These are phyloP conservation scores for Fragaria vesca DNA, from an alignment of 306 rosid genomes.

Conservation along the genomic window DNA sequence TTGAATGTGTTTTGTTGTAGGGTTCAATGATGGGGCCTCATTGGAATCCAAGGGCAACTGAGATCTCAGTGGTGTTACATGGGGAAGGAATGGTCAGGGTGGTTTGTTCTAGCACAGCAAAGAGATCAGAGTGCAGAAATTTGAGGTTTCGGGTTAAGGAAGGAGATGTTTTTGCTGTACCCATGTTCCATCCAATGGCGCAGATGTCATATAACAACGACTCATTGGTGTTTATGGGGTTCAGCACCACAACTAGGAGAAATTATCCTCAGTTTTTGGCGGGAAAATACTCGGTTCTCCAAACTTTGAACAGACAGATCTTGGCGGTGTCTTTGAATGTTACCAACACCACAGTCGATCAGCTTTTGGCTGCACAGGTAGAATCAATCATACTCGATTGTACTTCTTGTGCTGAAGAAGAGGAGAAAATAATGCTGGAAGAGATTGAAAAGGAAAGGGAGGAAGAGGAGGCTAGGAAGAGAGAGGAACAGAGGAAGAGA, in stretches of 20 bases:
- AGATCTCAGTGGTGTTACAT: constrained; percentile 55
- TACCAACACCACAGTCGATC: constrained; percentile 39
- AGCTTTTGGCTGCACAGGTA: constrained; percentile 38
- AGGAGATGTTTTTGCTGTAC: constrained; percentile 75
- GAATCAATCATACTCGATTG: constrained; percentile 67
- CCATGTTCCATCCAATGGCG: constrained; percentile 85
- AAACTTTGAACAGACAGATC: constrained; percentile 41
- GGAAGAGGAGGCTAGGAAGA: constrained; percentile 25
- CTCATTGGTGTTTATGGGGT: constrained; percentile 73
- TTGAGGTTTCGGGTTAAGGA: constrained; percentile 58
- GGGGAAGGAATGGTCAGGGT: constrained; percentile 77
- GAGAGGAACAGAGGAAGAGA: constrained; percentile 15
- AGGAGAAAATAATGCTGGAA: constrained; percentile 54
- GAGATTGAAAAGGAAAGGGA: constrained; percentile 35
- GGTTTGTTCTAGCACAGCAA: constrained; percentile 48
- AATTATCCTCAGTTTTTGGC: constrained; percentile 69
- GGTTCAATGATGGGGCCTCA: constrained; percentile 95
- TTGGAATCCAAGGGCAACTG: constrained; percentile 78
- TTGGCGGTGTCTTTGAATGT: constrained; percentile 70
- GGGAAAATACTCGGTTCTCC: constrained; percentile 61
- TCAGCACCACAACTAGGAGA: constrained; percentile 51
- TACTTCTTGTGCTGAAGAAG: constrained; percentile 81
- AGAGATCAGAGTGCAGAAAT: constrained; percentile 38
- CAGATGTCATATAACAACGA: constrained; percentile 72
- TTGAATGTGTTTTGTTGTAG: constrained; percentile 25